Base-by-base conservation (phyloP, 2,329 filamentous ascomycete genomes). In the Fusarium sp. region DNA sequence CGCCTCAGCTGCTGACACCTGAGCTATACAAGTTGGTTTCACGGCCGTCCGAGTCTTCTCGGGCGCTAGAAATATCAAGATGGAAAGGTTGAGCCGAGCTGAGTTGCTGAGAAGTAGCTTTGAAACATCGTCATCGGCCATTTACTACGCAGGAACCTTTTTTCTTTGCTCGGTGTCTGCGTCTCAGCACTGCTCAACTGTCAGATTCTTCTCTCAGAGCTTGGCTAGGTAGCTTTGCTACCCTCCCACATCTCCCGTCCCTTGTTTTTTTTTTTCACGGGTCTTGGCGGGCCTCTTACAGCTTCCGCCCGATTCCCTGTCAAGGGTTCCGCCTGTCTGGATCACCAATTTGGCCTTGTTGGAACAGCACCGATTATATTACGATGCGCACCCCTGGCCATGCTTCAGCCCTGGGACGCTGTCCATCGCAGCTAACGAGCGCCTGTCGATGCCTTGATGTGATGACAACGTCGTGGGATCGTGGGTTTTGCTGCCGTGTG, bases 311-410 rank as follows among this genome's bases (percentile, higher is more conserved):
- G 63, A 66, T 67, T 64, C 54, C 58, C 36, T 67, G 63, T 54
- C 44, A 38, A 52, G 42, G 43, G 58, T 50, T 48, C 63, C 63
- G 47, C 50, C 58, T 44, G 58, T 64, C 58, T 57, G 54, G 63
- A 66, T 66, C 63, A 64, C 50, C 48, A 59, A 57, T 55, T 56
- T 66, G 43, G 63, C 50, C 36, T 40, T 66, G 54, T 35, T 44
- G 29, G 43, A 26, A 44, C 36, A 26, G 36, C 22, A 38, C 58
- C 63, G 58, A 66, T 66, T 53, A 53, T 42, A 19, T 47, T 63
- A 44, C 50, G 63, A 66, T 66, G 50, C 31, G 28, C 50, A 46
- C 48, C 49, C 38, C 58, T 22, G 43, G 58, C 34, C 44, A 32
- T 51, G 47, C 43, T 52, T 56, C 49, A 64, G 63, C 54, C 54